Evolutionary conservation across 1,284 basidiomycete species (phyloP), one percentile per base, ranked within the genome.

Genomic region (Fomitopsis pinicola): DNA sequence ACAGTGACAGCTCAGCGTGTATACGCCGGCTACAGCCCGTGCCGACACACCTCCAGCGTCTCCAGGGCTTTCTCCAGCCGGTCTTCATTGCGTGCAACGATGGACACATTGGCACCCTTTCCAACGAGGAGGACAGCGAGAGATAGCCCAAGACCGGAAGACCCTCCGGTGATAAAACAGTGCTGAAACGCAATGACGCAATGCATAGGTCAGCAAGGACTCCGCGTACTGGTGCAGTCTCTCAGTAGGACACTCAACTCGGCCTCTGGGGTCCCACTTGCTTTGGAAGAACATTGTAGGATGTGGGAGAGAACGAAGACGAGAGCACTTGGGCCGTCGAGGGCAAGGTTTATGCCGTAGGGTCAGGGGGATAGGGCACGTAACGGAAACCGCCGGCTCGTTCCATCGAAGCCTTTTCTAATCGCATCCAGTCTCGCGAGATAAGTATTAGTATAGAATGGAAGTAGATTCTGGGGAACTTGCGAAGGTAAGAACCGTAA

Each of bases 151-250:
- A 94, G 82, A 0, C 94, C 94, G 26, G 87, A 81, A 7, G 88
- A 91, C 0, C 92, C 94, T 26, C 94, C 94, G 15, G 92, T 91
- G 57, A 95, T 77, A 70, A 89, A 91, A 72, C 84, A 87, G 68
- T 87, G 87, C 89, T 92, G 55, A 19, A 7, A 33, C 30, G 8
- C 30, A 57, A 95, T 77, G 70, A 89, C 91, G 72, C 84, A 86
- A 68, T 87, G 87, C 88, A 91, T 52, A 19, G 7, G 10, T 36
- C 12, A 40, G 38, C 6, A 40, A 10, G 38, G 15, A 17, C 38
- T 12, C 9, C 38, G 3, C 59, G 14, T 26, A 5, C 33, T 28
- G 38, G 2, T 33, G 35, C 17, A 5, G 7, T 4, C 22, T 17
- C 2, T 15, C 17, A 17, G 17, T 3, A 26, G 52, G 30, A 12